Conservation (phyloP, 495 filamentous ascomycete species). For the Immersiella caudata region DNA sequence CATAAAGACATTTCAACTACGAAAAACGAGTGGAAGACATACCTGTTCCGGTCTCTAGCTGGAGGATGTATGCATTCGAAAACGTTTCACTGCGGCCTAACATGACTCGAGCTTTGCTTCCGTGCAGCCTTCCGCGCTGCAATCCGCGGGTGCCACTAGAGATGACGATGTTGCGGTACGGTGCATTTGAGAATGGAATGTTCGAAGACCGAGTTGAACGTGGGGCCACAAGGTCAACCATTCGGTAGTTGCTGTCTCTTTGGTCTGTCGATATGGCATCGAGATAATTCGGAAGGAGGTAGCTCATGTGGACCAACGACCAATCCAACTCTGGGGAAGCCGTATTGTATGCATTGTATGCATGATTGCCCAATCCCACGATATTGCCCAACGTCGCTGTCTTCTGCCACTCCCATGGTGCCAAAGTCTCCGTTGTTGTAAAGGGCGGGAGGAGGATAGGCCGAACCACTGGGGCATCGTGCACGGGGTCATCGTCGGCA, state of each 20-base stretch:
- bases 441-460: background rate
- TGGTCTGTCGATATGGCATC: background rate
- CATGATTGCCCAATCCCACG: background rate
- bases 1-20: background rate
- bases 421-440: background rate
- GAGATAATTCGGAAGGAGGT: conserved; percentile 4
- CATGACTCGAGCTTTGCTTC: background rate
- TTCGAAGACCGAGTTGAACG: background rate
- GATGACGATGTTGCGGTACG: background rate
- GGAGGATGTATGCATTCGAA: background rate
- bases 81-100: background rate
- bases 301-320: background rate
- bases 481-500: background rate
- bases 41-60: background rate
- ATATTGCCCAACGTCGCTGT: background rate
- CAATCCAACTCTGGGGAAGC: background rate
- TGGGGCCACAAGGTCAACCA: background rate
- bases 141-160: background rate
- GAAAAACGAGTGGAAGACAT: background rate
- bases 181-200: background rate
- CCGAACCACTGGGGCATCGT: background rate
- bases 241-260: background rate
- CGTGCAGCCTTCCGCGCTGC: background rate
- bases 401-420: background rate
- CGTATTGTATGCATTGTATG: background rate